phyloP scores from a whole-genome alignment of 495 filamentous ascomycete genomes.

The Tuber melanosporum region DNA sequence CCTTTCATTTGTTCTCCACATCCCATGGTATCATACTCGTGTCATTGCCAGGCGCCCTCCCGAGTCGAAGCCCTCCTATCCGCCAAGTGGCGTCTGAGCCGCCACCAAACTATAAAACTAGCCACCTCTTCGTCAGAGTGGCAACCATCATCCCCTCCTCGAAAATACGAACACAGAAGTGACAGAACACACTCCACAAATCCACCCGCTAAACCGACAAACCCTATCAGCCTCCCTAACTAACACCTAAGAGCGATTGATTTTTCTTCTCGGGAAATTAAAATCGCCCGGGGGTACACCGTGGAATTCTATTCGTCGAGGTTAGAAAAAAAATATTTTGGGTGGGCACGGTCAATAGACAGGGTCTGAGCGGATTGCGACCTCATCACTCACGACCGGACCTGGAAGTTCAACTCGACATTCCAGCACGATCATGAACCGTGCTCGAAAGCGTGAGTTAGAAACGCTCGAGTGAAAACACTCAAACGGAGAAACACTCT shows the following conservation, averaged over 20 bases:
- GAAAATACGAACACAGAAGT: background rate
- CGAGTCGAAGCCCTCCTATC: background rate
- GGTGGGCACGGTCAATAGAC: background rate
- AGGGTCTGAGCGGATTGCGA: background rate
- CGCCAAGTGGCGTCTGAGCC: background rate
- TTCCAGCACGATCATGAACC: conserved; percentile 23
- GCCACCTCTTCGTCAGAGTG: background rate
- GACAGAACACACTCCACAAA: background rate
- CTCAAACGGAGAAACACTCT: conserved; percentile 22
- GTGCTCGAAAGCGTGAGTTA: conserved; percentile 39
- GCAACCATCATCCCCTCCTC: conserved; percentile 1
- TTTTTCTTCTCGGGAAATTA: background rate
- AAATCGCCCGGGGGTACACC: background rate
- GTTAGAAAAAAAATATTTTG: background rate
- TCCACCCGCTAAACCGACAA: background rate
- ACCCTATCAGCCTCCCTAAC: background rate
- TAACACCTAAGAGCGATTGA: background rate
- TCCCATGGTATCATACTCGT: background rate
- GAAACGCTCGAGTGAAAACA: background rate
- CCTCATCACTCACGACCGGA: background rate
- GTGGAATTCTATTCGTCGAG: background rate
- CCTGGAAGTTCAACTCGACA: background rate
- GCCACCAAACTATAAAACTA: background rate
- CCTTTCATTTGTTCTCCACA: background rate
- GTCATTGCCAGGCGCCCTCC: background rate